phyloP scores from a whole-genome alignment of 2,329 filamentous ascomycete species.

The Diaporthe batatas region DNA sequence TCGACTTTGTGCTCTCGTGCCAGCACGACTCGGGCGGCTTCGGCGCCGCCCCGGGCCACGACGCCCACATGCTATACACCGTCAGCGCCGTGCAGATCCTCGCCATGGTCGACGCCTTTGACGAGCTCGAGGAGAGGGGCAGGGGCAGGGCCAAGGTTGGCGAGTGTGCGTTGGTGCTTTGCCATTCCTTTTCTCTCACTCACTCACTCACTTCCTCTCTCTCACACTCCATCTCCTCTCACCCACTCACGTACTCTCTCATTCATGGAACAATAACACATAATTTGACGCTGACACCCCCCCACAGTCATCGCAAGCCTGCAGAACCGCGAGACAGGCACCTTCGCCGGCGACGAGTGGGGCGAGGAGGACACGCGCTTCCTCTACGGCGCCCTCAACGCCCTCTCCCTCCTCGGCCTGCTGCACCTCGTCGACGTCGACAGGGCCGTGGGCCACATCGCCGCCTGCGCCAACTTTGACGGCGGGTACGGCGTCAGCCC shows the following conservation, averaged over 20 bases:
- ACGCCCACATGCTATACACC: constrained; percentile 96
- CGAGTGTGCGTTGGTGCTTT: constrained; percentile 74
- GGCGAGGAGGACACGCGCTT: constrained; percentile 97
- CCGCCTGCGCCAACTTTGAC: constrained; percentile 91
- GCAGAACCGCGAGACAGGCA: constrained; percentile 85
- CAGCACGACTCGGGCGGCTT: constrained; percentile 92
- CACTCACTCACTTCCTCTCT: neutral
- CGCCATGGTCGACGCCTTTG: constrained; percentile 85
- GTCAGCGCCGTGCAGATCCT: constrained; percentile 95
- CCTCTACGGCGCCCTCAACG: constrained; percentile 90
- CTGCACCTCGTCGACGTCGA: constrained; percentile 81
- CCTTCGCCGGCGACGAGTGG: constrained; percentile 95
- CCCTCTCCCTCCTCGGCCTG: constrained; percentile 84
- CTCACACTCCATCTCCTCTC: no score
- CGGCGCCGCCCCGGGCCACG: constrained; percentile 92
- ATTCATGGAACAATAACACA: no score
- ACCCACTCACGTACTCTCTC: no score
- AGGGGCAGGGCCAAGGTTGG: constrained; percentile 80
- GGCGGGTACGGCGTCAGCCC: constrained; percentile 92
- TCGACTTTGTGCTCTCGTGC: constrained; percentile 96
- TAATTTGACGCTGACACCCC: constrained; percentile 38
- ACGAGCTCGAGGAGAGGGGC: constrained; percentile 80
- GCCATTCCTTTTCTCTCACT: constrained; percentile 45
- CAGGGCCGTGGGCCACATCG: constrained; percentile 83
- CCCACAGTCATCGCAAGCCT: constrained; percentile 79